Percentiles rank a stretch among this genome's conserved stretches.
Evolutionary conservation across 257 asterid genomes (phyloP).

Genomic region (Coffea canephora): DNA sequence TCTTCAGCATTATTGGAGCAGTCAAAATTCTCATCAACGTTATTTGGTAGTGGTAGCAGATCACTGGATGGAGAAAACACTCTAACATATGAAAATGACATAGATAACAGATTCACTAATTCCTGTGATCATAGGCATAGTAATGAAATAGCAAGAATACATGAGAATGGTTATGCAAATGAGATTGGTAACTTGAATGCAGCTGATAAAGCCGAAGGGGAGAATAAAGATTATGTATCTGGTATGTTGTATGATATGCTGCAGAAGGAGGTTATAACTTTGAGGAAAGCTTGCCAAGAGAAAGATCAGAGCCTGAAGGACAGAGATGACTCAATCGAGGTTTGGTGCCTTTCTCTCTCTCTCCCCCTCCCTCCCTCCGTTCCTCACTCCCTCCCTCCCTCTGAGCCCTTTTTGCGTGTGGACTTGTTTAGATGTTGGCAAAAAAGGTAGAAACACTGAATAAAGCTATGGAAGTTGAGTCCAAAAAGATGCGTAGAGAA

Average conservation of each 20-base stretch:
- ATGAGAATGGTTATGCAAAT: slow-evolving; percentile 46
- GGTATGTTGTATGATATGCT: slow-evolving; percentile 78
- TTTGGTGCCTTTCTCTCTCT: slow-evolving; percentile 21
- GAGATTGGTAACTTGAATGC: slow-evolving; percentile 12
- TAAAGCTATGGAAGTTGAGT: slow-evolving; percentile 86
- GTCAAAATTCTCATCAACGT: slow-evolving; percentile 36
- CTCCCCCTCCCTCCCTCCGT: too few relatives aligned
- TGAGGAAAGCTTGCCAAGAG: slow-evolving; percentile 74
- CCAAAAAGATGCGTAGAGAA: slow-evolving; percentile 86
- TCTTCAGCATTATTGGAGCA: slow-evolving; percentile 44
- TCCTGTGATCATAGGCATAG: slow-evolving; percentile 33
- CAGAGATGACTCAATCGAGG: slow-evolving; percentile 88
- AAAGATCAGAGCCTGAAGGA: slow-evolving; percentile 81
- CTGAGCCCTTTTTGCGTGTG: neutral
- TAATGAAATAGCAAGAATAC: slow-evolving; percentile 36
- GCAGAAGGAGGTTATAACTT: slow-evolving; percentile 79
- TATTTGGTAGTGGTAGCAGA: slow-evolving; percentile 41
- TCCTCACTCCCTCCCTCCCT: neutral
- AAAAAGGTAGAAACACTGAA: slow-evolving; percentile 73
- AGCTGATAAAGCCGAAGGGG: slow-evolving; percentile 42
- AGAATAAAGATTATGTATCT: slow-evolving; percentile 63
- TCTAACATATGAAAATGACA: slow-evolving; percentile 24
- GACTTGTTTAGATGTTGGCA: slow-evolving; percentile 70
- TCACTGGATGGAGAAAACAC: slow-evolving; percentile 35
- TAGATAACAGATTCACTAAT: slow-evolving; percentile 26